These are phyloP conservation scores for Trichophyton schoenleinii DNA, from an alignment of 2,329 filamentous ascomycete genomes.

Conservation along the genomic window DNA sequence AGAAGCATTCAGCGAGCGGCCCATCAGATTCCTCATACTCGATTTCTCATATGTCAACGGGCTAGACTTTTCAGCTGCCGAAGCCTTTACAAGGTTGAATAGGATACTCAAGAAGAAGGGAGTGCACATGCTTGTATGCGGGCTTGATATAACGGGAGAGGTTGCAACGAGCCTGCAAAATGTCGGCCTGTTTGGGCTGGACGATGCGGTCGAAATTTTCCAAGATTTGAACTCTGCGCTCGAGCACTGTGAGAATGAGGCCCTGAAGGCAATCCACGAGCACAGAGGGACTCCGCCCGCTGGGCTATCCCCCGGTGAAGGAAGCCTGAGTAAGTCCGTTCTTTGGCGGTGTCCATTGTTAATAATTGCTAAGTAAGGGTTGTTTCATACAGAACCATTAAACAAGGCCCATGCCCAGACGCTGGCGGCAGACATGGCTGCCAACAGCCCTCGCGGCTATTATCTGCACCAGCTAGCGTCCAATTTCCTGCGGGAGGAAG, in stretches of 20 bases:
- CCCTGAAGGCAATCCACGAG: conserved; percentile 67
- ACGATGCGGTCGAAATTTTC: conserved; percentile 64
- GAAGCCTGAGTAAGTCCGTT: conserved; percentile 6
- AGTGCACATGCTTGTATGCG: conserved; percentile 71
- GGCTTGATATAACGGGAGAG: conserved; percentile 61
- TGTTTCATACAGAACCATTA: neutral
- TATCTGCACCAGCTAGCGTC: conserved; percentile 69
- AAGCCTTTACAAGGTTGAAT: conserved; percentile 88
- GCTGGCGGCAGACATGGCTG: conserved; percentile 16
- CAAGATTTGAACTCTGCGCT: conserved; percentile 85
- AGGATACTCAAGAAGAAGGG: conserved; percentile 64
- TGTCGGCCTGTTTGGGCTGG: conserved; percentile 66
- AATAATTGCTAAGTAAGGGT: neutral
- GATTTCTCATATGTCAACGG: conserved; percentile 84
- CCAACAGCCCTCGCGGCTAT: conserved; percentile 66
- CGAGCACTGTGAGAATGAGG: conserved; percentile 88
- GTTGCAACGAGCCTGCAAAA: conserved; percentile 69
- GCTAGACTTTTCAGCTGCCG: conserved; percentile 89
- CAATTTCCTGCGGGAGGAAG: conserved; percentile 57
- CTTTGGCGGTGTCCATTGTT: too few relatives aligned
- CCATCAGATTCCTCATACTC: conserved; percentile 79
- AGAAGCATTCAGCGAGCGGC: conserved; percentile 60
- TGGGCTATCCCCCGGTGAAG: conserved; percentile 10
- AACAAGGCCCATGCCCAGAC: neutral
- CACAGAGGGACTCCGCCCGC: conserved; percentile 42